A percentile compares a stretch with the other conserved stretches of the same genome.
These are phyloP conservation scores for Rhodofomes roseus DNA, from an alignment of 1,284 basidiomycete genomes.

Conservation along the genomic window DNA sequence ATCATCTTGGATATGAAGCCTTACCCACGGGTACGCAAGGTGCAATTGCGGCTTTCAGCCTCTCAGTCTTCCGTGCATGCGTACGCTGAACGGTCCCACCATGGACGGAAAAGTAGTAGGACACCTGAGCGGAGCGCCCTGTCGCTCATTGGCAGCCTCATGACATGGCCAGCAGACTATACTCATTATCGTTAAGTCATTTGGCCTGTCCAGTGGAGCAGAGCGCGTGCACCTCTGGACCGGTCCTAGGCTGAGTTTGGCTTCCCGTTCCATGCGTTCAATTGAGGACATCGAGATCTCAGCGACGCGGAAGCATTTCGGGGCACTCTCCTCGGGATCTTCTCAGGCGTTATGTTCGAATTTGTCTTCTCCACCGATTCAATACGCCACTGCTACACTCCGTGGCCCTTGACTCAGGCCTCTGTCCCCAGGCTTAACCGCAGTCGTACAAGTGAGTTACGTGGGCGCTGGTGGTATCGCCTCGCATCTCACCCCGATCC, in stretches of 20 bases:
- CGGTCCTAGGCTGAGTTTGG: neutral
- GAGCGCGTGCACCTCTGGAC: neutral
- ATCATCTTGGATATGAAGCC: no score
- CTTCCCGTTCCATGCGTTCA: neutral
- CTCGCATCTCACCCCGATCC: neutral
- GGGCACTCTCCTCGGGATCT: neutral
- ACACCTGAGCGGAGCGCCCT: neutral
- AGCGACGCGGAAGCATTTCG: neutral
- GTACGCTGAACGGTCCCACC: neutral
- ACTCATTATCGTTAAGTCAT: neutral
- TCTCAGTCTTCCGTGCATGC: no score
- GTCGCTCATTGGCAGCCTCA: neutral
- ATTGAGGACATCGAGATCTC: neutral
- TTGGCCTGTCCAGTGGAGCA: neutral
- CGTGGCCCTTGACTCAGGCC: neutral
- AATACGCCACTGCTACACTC: neutral
- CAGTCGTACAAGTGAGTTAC: neutral
- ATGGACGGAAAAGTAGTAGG: neutral
- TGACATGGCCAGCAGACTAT: neutral
- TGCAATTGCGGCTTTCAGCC: no score
- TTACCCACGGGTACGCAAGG: no score
- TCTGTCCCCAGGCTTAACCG: no score
- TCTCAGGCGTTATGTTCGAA: neutral
- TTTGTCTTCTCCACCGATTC: neutral
- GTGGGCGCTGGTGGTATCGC: neutral